Evolutionary conservation across 2,329 filamentous ascomycete genomes (phyloP).

Genomic region (Cordyceps sp.): DNA sequence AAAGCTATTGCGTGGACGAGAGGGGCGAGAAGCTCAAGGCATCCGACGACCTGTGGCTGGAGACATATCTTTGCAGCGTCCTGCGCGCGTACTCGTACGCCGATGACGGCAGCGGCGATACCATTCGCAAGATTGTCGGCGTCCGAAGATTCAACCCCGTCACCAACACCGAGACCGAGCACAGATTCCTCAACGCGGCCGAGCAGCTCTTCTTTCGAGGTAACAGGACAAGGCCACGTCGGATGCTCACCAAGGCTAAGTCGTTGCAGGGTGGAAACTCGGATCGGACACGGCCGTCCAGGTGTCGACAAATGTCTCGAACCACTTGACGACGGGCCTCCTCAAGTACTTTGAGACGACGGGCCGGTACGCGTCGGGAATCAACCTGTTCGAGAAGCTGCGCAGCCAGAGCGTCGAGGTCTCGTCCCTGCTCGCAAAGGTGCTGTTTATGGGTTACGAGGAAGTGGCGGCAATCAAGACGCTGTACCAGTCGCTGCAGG

Average conservation of each 20-base stretch:
- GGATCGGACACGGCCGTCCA: slow-evolving; percentile 95
- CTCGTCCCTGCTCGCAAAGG: slow-evolving; percentile 77
- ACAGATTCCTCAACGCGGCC: slow-evolving; percentile 85
- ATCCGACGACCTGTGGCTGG: slow-evolving; percentile 88
- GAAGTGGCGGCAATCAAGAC: slow-evolving; percentile 90
- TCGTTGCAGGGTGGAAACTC: slow-evolving; percentile 62
- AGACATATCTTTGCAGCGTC: slow-evolving; percentile 93
- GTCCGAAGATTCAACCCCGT: slow-evolving; percentile 94
- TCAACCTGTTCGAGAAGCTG: slow-evolving; percentile 95
- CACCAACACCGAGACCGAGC: slow-evolving; percentile 94
- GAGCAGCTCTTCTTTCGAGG: slow-evolving; percentile 92
- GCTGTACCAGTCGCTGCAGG: slow-evolving; percentile 73
- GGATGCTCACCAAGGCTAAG: slow-evolving; percentile 6
- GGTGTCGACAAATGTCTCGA: slow-evolving; percentile 90
- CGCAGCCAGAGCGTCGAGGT: slow-evolving; percentile 83
- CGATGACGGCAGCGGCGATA: slow-evolving; percentile 84
- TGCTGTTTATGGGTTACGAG: slow-evolving; percentile 88
- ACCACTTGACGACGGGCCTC: slow-evolving; percentile 86
- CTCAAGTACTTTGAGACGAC: slow-evolving; percentile 92
- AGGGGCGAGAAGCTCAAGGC: slow-evolving; percentile 87
- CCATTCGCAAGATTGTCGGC: slow-evolving; percentile 94
- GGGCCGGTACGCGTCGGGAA: slow-evolving; percentile 82
- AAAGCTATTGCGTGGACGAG: slow-evolving; percentile 96
- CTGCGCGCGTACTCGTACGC: slow-evolving; percentile 91
- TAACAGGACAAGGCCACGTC: slow-evolving; percentile 17